Base-by-base conservation (phyloP, 345 rosid species). In the Psidium guajava region DNA sequence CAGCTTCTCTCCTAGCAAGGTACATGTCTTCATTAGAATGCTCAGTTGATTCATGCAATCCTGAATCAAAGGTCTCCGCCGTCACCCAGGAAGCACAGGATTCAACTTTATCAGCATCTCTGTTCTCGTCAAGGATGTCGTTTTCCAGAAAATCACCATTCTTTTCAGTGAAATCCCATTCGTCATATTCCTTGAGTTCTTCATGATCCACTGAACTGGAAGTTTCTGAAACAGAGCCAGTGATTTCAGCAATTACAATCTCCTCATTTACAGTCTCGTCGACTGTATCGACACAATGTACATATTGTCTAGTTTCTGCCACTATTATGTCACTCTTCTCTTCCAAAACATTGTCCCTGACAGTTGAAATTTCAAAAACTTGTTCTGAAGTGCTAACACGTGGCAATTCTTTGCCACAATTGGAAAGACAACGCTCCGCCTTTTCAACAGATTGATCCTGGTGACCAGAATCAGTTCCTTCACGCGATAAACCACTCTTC, bases 1-100 rank as follows among this genome's bases (percentile, higher is more conserved):
- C 82, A 22, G 86, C 82, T 84, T 86, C 94, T 88, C 88, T 93
- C 84, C 84, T 85, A 74, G 91, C 54, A 86, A 91, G 52, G 82
- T 87, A 83, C 27, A 88, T 64, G 55, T 88, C 87, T 83, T 90
- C 87, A 86, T 73, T 85, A 74, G 88, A 85, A 87, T 90, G 85
- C 83, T 87, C 89, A 83, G 52, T 86, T 21, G 86, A 85, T 85
- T 87, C 91, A 86, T 69, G 47, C 57, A 83, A 87, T 82, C 87
- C 88, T 53, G 88, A 56, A 50, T 64, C 56, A 16, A 87, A 88
- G 73, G 86, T 89, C 55, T 86, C 88, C 22, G 94, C 84, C 54
- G 90, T 86, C 91, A 88, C 88, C 32, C 89, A 42, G 57, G 69
- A 81, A 49, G 73, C 74, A 85, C 86, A 85, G 27, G 93, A 85